These are phyloP conservation scores for Scheffersomyces quercinus DNA, from an alignment of 1,139 yeast species.

Conservation along the genomic window DNA sequence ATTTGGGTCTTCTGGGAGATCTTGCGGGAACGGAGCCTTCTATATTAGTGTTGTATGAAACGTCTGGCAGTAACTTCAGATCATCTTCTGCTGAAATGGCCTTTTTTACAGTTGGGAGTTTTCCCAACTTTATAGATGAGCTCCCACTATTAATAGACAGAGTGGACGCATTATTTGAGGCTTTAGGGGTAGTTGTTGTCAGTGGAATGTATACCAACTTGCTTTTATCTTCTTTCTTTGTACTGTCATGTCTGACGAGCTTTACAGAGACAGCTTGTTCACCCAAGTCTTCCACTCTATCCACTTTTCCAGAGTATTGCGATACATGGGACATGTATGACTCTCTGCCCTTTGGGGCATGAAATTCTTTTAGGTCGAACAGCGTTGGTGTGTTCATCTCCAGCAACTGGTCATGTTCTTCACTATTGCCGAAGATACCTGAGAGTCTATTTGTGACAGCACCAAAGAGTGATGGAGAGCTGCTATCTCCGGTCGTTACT, in stretches of 20 bases:
- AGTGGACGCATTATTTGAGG: conserved; percentile 1
- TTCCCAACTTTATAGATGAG: conserved; percentile 17
- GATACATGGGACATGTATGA: conserved; percentile 29
- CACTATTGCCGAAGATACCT: too few relatives aligned
- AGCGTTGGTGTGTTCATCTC: too few relatives aligned
- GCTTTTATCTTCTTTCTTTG: neutral
- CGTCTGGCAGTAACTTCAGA: conserved; percentile 23
- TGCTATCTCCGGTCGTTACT: too few relatives aligned
- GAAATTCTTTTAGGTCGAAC: neutral
- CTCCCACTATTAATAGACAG: neutral
- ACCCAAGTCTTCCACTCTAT: conserved; percentile 17
- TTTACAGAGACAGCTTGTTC: conserved; percentile 11
- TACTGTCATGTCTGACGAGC: conserved; percentile 5
- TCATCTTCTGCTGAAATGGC: conserved; percentile 2
- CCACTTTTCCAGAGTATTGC: conserved; percentile 28
- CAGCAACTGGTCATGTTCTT: too few relatives aligned
- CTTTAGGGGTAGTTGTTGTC: too few relatives aligned
- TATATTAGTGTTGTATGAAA: conserved; percentile 35
- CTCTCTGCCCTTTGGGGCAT: conserved; percentile 16
- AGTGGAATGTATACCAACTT: neutral
- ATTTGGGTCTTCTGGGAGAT: conserved; percentile 41
- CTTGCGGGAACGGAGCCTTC: conserved; percentile 46
- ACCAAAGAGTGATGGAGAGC: too few relatives aligned
- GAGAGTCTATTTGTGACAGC: too few relatives aligned
- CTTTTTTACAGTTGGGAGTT: conserved; percentile 16